Evolutionary conservation across 768 basidiomycete genomes (phyloP).

Genomic region (Xerocomus brunneocitrinus): DNA sequence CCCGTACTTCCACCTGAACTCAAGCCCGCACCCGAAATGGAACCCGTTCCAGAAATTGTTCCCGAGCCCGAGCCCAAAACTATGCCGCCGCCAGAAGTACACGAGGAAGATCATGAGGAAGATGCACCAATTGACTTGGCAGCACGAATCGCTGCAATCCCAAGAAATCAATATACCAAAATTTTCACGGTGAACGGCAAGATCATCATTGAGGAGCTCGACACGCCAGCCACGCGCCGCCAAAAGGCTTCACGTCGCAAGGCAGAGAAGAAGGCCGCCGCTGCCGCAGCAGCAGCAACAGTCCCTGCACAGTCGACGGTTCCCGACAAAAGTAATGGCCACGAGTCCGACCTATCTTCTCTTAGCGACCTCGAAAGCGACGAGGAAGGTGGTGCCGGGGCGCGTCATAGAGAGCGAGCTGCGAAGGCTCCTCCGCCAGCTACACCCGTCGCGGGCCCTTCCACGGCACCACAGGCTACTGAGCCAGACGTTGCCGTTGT

Average conservation of each 20-base stretch:
- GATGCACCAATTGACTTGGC: constrained; percentile 16
- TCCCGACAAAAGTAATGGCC: constrained; percentile 15
- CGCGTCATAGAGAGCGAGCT: constrained; percentile 5
- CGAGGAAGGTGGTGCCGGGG: constrained; percentile 11
- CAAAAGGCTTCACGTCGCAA: constrained; percentile 50
- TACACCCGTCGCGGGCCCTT: constrained; percentile 8
- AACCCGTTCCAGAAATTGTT: neutral
- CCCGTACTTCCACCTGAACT: neutral
- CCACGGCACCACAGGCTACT: constrained; percentile 4
- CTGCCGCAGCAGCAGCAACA: constrained; percentile 15
- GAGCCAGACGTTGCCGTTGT: constrained; percentile 34
- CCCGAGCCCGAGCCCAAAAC: neutral
- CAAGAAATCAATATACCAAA: constrained; percentile 29
- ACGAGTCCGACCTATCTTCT: constrained; percentile 42
- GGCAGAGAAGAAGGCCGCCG: constrained; percentile 29
- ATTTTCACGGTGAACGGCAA: constrained; percentile 39
- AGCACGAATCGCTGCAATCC: constrained; percentile 26
- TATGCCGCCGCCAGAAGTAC: neutral
- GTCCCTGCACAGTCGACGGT: constrained; percentile 13
- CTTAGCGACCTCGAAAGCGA: constrained; percentile 42
- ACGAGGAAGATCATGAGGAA: constrained; percentile 5
- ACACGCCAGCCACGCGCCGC: constrained; percentile 63
- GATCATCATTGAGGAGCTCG: constrained; percentile 66
- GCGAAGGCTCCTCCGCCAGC: neutral
- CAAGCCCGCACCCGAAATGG: neutral